Base-by-base conservation (phyloP, 108 stramenopile genomes). In the Cyclostephanos tholiformis region DNA sequence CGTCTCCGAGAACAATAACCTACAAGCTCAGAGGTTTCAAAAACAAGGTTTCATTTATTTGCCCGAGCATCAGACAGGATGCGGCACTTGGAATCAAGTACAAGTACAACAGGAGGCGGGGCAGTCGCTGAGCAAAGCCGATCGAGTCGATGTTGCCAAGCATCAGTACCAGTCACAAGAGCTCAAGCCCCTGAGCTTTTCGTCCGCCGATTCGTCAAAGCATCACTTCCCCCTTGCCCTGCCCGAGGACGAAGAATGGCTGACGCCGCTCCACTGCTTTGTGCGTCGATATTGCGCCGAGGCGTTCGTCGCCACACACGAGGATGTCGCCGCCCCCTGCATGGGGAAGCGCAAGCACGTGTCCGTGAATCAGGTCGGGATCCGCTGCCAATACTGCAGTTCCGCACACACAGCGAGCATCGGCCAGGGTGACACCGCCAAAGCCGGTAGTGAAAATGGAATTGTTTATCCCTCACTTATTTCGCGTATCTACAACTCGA, bases 261-360 rank as follows among this genome's bases (percentile, higher is more conserved):
- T 94, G 17, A 94, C 93, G 1, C 90, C 90, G 22, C 80, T 94
- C 51, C 89, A 94, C 68, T 94, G 93, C 67, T 94, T 94, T 56
- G 88, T 94, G 20, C 89, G 93, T 26, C 65, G 63, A 13, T 84
- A 94, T 62, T 91, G 89, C 30, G 90, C 88, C 1, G 86, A 94
- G 65, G 87, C 89, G 8, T 94, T 94, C 63, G 80, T 86, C 14
- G 93, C 93, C 23, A 79, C 88, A 6, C 55, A 82, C 49, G 71
- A 74, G 23, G 90, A 94, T 52, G 87, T 94, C 35, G 86, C 88
- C 23, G 81, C 89, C 17, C 92, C 92, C 8, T 86, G 86, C 74
- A 91, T 88, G 79, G 90, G 90, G 3, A 91, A 91, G 76, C 78
- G 90, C 9, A 91, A 87, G 29, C 89, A 88, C 39, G 87, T 94